phyloP scores from a whole-genome alignment of 148 eudicot species.

The Rhododendron griersonianum region DNA sequence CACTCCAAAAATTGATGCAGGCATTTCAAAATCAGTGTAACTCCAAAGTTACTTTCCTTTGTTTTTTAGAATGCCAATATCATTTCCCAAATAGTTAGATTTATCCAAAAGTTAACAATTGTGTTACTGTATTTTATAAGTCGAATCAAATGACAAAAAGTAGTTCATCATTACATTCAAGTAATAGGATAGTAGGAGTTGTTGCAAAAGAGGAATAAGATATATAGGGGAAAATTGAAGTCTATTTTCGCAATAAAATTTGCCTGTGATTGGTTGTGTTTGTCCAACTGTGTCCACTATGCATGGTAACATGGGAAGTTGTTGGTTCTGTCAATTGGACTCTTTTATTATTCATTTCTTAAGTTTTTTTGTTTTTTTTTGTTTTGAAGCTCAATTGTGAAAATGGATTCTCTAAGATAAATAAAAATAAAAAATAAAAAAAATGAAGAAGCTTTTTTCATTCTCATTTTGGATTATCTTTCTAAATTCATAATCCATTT shows the following conservation, averaged over 20 bases:
- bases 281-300: not conserved
- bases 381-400: too few species aligned
- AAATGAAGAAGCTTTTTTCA: too few species aligned
- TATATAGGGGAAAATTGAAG: not conserved
- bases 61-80: too few species aligned
- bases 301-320: conserved; percentile 14
- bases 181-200: not conserved
- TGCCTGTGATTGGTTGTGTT: not conserved
- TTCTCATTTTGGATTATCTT: too few species aligned
- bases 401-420: too few species aligned
- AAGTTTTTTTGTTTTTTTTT: too few species aligned
- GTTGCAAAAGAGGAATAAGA: not conserved
- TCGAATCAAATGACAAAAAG: not conserved
- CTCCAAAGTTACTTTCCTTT: too few species aligned
- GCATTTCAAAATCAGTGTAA: too few species aligned
- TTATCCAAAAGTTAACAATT: not conserved
- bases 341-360: not conserved
- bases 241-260: not conserved
- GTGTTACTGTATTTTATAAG: not conserved
- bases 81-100: not conserved
- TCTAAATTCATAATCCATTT: too few species aligned
- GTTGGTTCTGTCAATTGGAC: not conserved
- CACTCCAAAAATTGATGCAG: too few species aligned
- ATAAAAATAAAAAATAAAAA: too few species aligned
- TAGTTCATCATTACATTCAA: not conserved